Evolutionary conservation across 2,329 filamentous ascomycete species (phyloP), one percentile per base, ranked within the genome.

Genomic region (Amauroascus verrucosus): DNA sequence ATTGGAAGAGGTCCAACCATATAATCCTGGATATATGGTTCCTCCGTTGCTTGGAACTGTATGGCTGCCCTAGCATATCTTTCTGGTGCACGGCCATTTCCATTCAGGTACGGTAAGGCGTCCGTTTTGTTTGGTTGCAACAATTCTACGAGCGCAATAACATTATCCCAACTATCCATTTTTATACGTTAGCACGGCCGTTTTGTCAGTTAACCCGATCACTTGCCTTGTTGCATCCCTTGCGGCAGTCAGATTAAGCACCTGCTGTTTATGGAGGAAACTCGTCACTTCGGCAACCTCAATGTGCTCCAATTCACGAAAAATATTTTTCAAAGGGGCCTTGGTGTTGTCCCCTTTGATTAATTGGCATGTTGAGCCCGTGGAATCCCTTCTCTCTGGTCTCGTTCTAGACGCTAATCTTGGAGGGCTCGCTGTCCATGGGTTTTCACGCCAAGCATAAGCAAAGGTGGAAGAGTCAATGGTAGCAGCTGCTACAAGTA

Each of bases 1-100:
- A 76, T 65, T 1, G 75, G 76, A 2, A 78, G 65, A 1, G 76
- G 75, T 0, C 75, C 75, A 26, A 77, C 68, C 66, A 75, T 73
- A 57, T 72, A 76, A 57, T 77, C 74, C 53, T 75, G 70, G 4
- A 70, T 72, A 26, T 72, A 67, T 1, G 74, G 73, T 11, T 70
- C 65, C 3, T 59, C 57, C 44, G 70, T 72, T 0, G 70, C 72
- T 9, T 72, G 70, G 54, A 74, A 67, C 40, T 74, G 73, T 38
- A 77, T 68, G 49, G 76, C 70, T 1, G 68, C 74, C 20, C 73
- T 65, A 26, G 75, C 75, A 61, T 72, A 77, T 13, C 71, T 67
- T 9, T 63, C 53, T 1, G 75, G 74, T 3, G 59, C 54, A 8
- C 56, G 40, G 0, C 58, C 68, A 20, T 65, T 59, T 14, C 66